These are phyloP conservation scores for Sanguinoderma infundibulare DNA, from an alignment of 1,284 basidiomycete species.

Conservation along the genomic window DNA sequence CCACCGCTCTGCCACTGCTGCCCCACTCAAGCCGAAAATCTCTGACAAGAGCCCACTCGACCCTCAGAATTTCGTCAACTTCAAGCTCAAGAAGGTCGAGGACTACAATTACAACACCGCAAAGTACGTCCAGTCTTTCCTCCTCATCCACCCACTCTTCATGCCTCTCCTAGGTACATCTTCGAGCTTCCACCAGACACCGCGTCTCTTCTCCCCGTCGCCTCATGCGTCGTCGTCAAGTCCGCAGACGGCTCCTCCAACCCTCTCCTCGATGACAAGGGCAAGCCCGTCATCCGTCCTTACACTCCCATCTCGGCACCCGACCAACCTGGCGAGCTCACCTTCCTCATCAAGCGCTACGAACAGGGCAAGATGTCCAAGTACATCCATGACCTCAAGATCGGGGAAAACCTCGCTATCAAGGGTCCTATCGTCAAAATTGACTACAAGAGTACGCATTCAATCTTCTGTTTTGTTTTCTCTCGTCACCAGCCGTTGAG, in stretches of 20 bases:
- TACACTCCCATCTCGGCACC: conserved; percentile 86
- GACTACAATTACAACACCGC: conserved; percentile 77
- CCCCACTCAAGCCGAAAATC: conserved; percentile 36
- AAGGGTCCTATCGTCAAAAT: conserved; percentile 92
- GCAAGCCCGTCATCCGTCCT: conserved; percentile 88
- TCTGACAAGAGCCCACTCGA: conserved; percentile 70
- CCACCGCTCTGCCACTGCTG: conserved; percentile 27
- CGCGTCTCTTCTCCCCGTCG: conserved; percentile 77
- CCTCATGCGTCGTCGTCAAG: conserved; percentile 72
- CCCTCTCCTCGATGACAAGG: conserved; percentile 76
- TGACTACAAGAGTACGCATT: conserved; percentile 82
- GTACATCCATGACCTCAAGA: conserved; percentile 72
- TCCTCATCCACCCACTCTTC: not conserved
- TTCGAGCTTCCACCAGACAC: conserved; percentile 88
- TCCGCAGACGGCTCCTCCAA: conserved; percentile 54
- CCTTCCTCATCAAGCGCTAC: conserved; percentile 88
- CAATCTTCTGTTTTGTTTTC: no score
- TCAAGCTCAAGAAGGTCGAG: conserved; percentile 84
- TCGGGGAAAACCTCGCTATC: conserved; percentile 84
- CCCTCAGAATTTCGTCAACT: conserved; percentile 74
- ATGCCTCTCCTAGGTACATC: conserved; percentile 58
- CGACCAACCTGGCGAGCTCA: conserved; percentile 75
- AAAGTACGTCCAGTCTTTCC: conserved; percentile 39
- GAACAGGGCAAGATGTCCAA: conserved; percentile 83
- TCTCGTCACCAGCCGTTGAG: no score